Evolutionary conservation across 768 basidiomycete species (phyloP), one percentile per base, ranked within the genome.

Genomic region (Suillus subluteus): DNA sequence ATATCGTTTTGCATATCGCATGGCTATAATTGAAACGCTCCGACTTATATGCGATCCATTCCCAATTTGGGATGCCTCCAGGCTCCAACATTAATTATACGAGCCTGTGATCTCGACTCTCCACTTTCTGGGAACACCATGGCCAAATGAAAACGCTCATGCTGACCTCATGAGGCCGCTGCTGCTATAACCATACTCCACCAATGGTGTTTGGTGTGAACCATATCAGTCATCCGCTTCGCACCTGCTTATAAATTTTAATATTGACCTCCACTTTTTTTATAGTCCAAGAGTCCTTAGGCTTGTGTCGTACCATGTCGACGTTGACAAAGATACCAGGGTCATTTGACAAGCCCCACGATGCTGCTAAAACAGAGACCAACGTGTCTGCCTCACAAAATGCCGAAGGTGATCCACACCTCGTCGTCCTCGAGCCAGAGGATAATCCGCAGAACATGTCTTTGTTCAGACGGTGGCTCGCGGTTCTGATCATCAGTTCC

Each of bases 361-460:
- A 73, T 32, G 66, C 40, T 32, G 46, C 26, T 21, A 59, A 35
- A 7, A 52, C 32, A 11, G 74, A 69, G 26, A 37, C 18, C 11
- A 48, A 62, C 2, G 37, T 32, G 18, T 54, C 63, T 32, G 26
- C 54, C n/a, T 37, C 15, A 26, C 62, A 69, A 55, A 66, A 63
- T 37, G 21, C 11, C 37, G 46, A 67, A 58, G 68, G 21, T 21
- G 55, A 72, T 58, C 15, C 67, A 16, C 68, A 69, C 50, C 71
- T 74, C 43, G 82, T 85, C 15, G 69, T 72, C 21, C 71, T 87
- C 21, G 82, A 84, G 2, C 71, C 73, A 5, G 66, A 76, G 16
- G 84, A 86, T 50, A 66, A 83, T 65, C 84, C 85, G 0, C 80
- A 84, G 62, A 70, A 77, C 40, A 73, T 83, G 43, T 72, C 84